Percentiles rank a stretch among this genome's conserved stretches.
phyloP scores from a whole-genome alignment of 805 yeast genomes.

The Yarrowia sp. region DNA sequence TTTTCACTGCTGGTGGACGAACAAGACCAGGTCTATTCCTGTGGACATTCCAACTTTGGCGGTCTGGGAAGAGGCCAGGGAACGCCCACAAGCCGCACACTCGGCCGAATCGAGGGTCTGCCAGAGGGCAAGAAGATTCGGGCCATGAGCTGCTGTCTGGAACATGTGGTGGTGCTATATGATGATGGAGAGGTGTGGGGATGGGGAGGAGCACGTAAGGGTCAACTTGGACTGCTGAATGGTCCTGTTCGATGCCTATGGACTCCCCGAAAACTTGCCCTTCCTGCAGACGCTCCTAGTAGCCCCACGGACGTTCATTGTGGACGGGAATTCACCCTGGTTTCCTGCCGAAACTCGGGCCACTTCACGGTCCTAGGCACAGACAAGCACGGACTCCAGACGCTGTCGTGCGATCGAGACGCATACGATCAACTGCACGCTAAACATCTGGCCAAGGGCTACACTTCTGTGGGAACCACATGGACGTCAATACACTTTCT shows the following conservation, averaged over 20 bases:
- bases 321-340: conserved; percentile 67
- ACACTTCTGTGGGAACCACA: conserved; percentile 58
- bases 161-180: conserved; percentile 48
- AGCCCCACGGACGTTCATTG: conserved; percentile 48
- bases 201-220: conserved; percentile 74
- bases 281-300: neutral
- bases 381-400: conserved; percentile 46
- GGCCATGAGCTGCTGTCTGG: conserved; percentile 47
- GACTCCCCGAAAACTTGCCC: conserved; percentile 15
- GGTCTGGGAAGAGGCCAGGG: conserved; percentile 73
- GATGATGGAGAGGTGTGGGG: conserved; percentile 59
- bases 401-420: conserved; percentile 16
- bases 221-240: conserved; percentile 54
- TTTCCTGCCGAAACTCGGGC: conserved; percentile 44
- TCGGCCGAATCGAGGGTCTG: conserved; percentile 29
- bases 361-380: conserved; percentile 50
- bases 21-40: conserved; percentile 54
- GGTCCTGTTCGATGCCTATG: conserved; percentile 39
- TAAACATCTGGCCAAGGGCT: conserved; percentile 1
- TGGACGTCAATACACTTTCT: conserved; percentile 78
- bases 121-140: conserved; percentile 39
- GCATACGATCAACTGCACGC: conserved; percentile 19
- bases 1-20: conserved; percentile 61
- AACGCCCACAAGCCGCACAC: conserved; percentile 28
- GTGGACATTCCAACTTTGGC: conserved; percentile 62